A percentile compares a stretch with the other conserved stretches of the same genome.
Evolutionary conservation across 495 filamentous ascomycete genomes (phyloP).

Genomic region (Tuber aestivum): DNA sequence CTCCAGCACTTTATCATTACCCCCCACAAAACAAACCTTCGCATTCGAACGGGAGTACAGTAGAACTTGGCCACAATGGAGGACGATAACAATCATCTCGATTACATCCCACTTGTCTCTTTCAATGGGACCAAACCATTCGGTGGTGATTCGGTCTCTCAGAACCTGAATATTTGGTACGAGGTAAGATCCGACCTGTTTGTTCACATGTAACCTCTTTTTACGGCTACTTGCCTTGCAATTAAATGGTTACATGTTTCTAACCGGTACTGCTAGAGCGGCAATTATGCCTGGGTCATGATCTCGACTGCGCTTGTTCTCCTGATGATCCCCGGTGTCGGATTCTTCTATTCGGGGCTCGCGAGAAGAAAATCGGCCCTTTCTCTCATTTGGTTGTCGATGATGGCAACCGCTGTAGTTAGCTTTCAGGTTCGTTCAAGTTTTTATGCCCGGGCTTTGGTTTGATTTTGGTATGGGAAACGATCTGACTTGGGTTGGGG

Average conservation of each 20-base stretch:
- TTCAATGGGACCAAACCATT: conserved; percentile 62
- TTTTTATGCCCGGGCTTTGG: background rate
- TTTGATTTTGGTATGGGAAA: conserved; percentile 9
- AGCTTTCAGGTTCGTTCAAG: conserved; percentile 59
- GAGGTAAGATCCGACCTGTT: conserved; percentile 51
- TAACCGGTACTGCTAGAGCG: conserved; percentile 51
- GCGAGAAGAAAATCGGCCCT: conserved; percentile 95
- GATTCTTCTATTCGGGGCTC: conserved; percentile 96
- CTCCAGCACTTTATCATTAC: background rate
- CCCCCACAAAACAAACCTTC: background rate
- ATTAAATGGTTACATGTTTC: background rate
- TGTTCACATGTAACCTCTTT: background rate
- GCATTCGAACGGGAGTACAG: conserved; percentile 3
- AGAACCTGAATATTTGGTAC: conserved; percentile 78
- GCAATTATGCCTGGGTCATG: conserved; percentile 90
- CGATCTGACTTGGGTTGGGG: conserved; percentile 5
- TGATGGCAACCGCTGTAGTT: conserved; percentile 87
- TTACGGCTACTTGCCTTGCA: background rate
- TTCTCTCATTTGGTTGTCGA: conserved; percentile 90
- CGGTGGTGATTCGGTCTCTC: conserved; percentile 67
- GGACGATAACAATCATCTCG: conserved; percentile 46
- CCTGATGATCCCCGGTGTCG: conserved; percentile 97
- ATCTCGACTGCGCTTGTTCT: conserved; percentile 81
- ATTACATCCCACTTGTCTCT: conserved; percentile 50
- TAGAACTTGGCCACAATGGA: conserved; percentile 11